phyloP scores from a whole-genome alignment of 495 filamentous ascomycete species.

The Hypoxylon intermedium region DNA sequence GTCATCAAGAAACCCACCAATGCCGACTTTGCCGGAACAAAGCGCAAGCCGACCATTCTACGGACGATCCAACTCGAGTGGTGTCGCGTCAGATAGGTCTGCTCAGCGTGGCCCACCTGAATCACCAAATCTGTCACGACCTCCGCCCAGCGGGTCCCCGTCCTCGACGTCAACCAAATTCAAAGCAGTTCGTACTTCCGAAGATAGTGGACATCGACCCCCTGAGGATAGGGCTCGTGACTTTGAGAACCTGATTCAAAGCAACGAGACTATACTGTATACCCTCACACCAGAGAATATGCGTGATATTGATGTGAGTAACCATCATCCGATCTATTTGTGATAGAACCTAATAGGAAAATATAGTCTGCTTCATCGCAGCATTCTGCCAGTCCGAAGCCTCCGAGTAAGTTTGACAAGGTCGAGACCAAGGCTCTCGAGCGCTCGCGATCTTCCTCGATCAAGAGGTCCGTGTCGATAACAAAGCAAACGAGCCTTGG shows the following conservation, averaged over 20 bases:
- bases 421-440: constrained; percentile 50
- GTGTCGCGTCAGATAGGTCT: constrained; percentile 16
- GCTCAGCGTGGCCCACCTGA: constrained; percentile 31
- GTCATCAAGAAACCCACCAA: constrained; percentile 32
- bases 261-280: constrained; percentile 90
- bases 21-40: constrained; percentile 51
- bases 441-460: constrained; percentile 52
- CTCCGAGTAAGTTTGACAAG: constrained; percentile 46
- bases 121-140: constrained; percentile 34
- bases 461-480: constrained; percentile 48
- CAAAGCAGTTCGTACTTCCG: constrained; percentile 57
- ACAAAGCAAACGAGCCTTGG: constrained; percentile 49
- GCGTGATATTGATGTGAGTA: constrained; percentile 80
- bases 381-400: constrained; percentile 47
- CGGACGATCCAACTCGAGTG: constrained; percentile 24
- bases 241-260: constrained; percentile 89
- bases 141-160: constrained; percentile 41
- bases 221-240: constrained; percentile 52
- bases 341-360: constrained; percentile 40
- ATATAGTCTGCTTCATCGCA: constrained; percentile 45
- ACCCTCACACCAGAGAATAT: constrained; percentile 90
- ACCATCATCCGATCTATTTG: not conserved
- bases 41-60: constrained; percentile 45
- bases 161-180: constrained; percentile 52
- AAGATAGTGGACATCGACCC: constrained; percentile 55